A percentile compares a stretch with the other conserved stretches of the same genome.
Evolutionary conservation across 768 basidiomycete species (phyloP).

Genomic region (Leccinum imitatum): DNA sequence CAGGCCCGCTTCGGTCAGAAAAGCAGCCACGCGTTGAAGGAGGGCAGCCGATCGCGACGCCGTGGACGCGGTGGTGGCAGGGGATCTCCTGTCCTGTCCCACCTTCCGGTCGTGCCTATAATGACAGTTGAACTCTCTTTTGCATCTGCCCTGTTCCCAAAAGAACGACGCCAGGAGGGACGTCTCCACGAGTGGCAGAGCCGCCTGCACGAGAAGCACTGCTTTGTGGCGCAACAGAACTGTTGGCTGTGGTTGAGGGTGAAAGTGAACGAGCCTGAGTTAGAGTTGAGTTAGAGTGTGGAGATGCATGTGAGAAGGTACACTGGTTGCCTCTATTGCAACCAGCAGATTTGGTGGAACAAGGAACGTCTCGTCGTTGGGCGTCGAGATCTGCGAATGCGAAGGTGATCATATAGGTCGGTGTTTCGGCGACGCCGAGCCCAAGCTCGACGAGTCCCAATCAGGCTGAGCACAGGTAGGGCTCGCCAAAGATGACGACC

Average conservation of each 20-base stretch:
- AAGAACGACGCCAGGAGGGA: conserved; percentile 41
- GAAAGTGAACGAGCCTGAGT: too few relatives aligned
- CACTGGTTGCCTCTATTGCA: too few relatives aligned
- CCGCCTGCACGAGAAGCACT: too few relatives aligned
- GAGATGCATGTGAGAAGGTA: too few relatives aligned
- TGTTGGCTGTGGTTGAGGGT: too few relatives aligned
- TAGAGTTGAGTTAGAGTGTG: too few relatives aligned
- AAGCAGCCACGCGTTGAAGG: too few relatives aligned
- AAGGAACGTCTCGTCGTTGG: conserved; percentile 42
- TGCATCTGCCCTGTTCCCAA: conserved; percentile 49
- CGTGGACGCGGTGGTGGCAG: too few relatives aligned
- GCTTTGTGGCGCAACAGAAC: too few relatives aligned
- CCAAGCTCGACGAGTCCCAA: conserved; percentile 65
- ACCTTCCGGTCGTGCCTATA: conserved; percentile 35
- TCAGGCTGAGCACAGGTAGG: conserved; percentile 79
- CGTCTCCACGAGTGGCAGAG: neutral
- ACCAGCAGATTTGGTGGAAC: conserved; percentile 26
- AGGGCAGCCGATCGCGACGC: too few relatives aligned
- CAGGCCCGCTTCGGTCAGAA: too few relatives aligned
- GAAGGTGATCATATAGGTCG: conserved; percentile 53
- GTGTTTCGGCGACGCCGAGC: conserved; percentile 38
- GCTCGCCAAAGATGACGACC: conserved; percentile 94
- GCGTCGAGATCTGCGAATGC: conserved; percentile 60
- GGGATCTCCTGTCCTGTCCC: too few relatives aligned
- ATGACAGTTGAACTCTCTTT: conserved; percentile 44